Percentiles rank a stretch among this genome's conserved stretches.
phyloP scores from a whole-genome alignment of 345 rosid species.

The Microcos paniculata region DNA sequence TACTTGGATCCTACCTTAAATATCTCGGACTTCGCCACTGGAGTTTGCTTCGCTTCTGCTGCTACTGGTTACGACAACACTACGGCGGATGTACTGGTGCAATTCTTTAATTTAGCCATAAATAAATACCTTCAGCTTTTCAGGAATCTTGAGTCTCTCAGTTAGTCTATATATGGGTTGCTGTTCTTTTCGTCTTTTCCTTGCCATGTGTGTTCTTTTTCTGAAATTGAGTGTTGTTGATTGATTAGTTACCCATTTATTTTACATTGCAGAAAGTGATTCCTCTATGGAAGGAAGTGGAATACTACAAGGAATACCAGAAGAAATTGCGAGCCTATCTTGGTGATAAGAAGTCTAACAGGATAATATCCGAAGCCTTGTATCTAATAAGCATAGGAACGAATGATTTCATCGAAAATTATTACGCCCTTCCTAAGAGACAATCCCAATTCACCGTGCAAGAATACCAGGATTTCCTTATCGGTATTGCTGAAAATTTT shows the following conservation, averaged over 20 bases:
- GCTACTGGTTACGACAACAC: slow-evolving; percentile 61
- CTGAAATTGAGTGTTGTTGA: no score
- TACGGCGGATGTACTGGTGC: slow-evolving; percentile 55
- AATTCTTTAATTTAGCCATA: no score
- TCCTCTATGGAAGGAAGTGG: slow-evolving; percentile 58
- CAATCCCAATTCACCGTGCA: slow-evolving; percentile 41
- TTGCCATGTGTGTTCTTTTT: no score
- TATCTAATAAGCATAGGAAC: slow-evolving; percentile 60
- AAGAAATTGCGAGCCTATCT: slow-evolving; percentile 35
- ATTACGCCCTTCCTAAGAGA: slow-evolving; percentile 44
- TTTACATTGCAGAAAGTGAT: slow-evolving; percentile 45
- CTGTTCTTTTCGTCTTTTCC: no score
- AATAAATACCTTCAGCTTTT: no score
- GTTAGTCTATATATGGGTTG: no score
- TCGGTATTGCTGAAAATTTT: slow-evolving; percentile 41
- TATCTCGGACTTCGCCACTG: slow-evolving; percentile 58
- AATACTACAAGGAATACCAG: slow-evolving; percentile 56
- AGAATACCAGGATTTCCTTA: slow-evolving; percentile 49
- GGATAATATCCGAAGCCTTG: slow-evolving; percentile 36
- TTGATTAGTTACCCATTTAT: no score
- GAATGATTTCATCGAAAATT: slow-evolving; percentile 65
- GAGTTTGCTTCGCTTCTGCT: slow-evolving; percentile 67
- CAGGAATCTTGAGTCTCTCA: no score
- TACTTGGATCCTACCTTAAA: slow-evolving; percentile 52
- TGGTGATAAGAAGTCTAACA: slow-evolving; percentile 36